phyloP scores from a whole-genome alignment of 345 rosid species.

The Hibiscus tridactylites region DNA sequence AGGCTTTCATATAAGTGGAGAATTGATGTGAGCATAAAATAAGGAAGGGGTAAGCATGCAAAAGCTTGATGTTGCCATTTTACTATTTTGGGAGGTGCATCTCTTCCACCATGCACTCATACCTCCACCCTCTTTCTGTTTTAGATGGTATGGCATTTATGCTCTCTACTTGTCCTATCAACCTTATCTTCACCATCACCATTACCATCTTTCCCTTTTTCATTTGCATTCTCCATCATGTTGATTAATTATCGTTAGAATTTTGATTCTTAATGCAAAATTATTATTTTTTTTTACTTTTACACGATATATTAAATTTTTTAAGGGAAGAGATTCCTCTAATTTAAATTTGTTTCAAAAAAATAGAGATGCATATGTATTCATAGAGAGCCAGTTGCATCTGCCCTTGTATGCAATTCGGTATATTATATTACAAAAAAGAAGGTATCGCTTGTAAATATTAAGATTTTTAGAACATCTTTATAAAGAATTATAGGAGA shows the following conservation, averaged over 20 bases:
- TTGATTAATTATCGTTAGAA: slow-evolving; percentile 5
- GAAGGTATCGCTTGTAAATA: too few relatives aligned
- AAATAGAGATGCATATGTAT: too few relatives aligned
- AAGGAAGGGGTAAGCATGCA: neutral
- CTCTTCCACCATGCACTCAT: slow-evolving; percentile 21
- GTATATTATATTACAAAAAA: too few relatives aligned
- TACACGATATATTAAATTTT: too few relatives aligned
- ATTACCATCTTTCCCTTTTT: neutral
- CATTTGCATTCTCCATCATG: neutral
- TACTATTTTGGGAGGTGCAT: slow-evolving; percentile 32
- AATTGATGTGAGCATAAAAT: slow-evolving; percentile 18
- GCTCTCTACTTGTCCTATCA: slow-evolving; percentile 21
- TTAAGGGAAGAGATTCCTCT: too few relatives aligned
- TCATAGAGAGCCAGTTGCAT: too few relatives aligned
- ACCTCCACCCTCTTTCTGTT: neutral
- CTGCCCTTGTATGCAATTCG: too few relatives aligned
- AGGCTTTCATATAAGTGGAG: slow-evolving; percentile 28
- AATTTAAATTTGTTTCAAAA: too few relatives aligned
- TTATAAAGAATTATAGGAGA: too few relatives aligned
- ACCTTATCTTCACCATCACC: slow-evolving; percentile 14
- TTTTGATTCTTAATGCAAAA: neutral
- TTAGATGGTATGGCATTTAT: slow-evolving; percentile 1
- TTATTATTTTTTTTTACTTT: too few relatives aligned
- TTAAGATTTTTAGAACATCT: too few relatives aligned
- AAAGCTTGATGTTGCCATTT: slow-evolving; percentile 27